Percentiles rank a stretch among this genome's conserved stretches.
These are phyloP conservation scores for Gryganskiella cystojenkinii DNA, from an alignment of 192 early-diverging fungal genomes.

Conservation along the genomic window DNA sequence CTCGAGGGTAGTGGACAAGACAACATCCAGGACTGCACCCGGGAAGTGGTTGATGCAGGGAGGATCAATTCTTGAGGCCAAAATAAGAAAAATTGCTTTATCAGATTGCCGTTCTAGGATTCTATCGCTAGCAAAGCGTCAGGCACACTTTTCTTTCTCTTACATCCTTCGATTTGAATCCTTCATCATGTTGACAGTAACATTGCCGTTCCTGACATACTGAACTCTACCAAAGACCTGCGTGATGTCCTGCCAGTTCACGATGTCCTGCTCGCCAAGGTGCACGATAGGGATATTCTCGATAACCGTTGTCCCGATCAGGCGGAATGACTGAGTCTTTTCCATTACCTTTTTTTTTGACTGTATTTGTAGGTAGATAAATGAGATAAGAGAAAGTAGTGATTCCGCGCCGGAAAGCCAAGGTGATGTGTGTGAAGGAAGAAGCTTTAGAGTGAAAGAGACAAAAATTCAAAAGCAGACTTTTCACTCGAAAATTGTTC, in stretches of 20 bases:
- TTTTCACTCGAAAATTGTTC: no score
- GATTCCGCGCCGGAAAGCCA: no score
- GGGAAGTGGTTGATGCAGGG: slow-evolving; percentile 3
- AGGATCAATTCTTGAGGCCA: not conserved
- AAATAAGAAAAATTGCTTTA: not conserved
- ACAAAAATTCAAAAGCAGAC: no score
- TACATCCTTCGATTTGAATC: not conserved
- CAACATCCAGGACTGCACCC: slow-evolving; percentile 4
- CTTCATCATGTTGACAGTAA: not conserved
- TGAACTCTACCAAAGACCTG: slow-evolving; percentile 10
- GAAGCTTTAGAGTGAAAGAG: no score
- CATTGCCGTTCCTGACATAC: slow-evolving; percentile 6
- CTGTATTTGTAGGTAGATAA: no score
- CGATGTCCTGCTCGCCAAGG: slow-evolving; percentile 4
- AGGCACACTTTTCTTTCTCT: not conserved
- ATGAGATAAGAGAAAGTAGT: no score
- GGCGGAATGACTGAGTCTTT: slow-evolving; percentile 10
- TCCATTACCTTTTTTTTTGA: not conserved
- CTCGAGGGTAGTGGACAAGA: not conserved
- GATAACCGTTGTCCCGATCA: slow-evolving; percentile 7
- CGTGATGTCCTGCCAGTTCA: slow-evolving; percentile 8
- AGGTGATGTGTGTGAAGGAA: no score
- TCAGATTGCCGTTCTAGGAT: not conserved
- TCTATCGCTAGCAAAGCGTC: not conserved
- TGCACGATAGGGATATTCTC: not conserved